Conservation (phyloP, 345 rosid genomes). For the Physaria fendleri region DNA sequence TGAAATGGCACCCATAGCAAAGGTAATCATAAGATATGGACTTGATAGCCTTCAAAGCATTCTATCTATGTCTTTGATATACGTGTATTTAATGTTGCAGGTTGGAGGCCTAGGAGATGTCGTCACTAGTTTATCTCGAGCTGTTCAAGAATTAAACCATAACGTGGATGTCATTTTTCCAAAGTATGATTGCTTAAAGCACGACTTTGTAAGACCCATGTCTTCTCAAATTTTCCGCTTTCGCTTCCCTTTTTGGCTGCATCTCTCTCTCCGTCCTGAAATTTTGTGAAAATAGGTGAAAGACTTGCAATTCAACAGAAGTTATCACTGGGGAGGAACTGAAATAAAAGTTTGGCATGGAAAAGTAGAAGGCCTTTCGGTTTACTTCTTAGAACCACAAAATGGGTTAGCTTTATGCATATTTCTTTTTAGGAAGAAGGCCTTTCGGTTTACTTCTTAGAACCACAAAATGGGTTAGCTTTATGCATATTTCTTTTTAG, state of each 20-base stretch:
- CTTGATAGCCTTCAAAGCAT: neutral
- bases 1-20: constrained; percentile 98
- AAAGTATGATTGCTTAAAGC: constrained; percentile 80
- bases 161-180: constrained; percentile 81
- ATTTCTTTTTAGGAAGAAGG: too few relatives aligned
- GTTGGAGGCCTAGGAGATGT: constrained; percentile 98
- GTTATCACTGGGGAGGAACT: constrained; percentile 77
- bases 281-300: constrained; percentile 45
- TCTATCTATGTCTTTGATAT: neutral
- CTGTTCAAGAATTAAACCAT: constrained; percentile 90
- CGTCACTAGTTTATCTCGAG: constrained; percentile 94
- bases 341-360: constrained; percentile 92
- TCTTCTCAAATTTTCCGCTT: neutral
- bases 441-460: constrained; percentile 79
- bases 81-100: constrained; percentile 37
- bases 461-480: constrained; percentile 78
- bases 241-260: neutral
- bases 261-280: constrained; percentile 3
- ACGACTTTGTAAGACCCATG: constrained; percentile 57
- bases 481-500: constrained; percentile 13
- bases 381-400: constrained; percentile 84
- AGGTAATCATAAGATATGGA: constrained; percentile 37
- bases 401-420: constrained; percentile 53
- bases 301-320: constrained; percentile 53
- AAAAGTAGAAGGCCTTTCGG: constrained; percentile 86